Percentiles rank a stretch among this genome's conserved stretches.
These are phyloP conservation scores for Chionographis japonica DNA, from an alignment of 106 monocot species.

Conservation along the genomic window DNA sequence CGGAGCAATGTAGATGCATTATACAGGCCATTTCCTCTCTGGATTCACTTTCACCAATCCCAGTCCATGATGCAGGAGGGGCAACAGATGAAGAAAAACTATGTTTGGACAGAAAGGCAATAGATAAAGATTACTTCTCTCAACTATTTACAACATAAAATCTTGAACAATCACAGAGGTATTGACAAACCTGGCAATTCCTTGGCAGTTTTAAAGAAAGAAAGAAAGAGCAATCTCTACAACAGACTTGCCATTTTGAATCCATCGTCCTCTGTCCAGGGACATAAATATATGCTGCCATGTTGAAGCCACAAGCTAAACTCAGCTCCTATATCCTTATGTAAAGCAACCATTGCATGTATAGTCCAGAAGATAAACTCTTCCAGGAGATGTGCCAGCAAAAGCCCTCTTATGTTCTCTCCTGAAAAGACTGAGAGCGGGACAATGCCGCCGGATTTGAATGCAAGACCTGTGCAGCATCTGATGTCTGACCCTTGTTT, in stretches of 20 bases:
- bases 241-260: background rate
- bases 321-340: too few relatives aligned
- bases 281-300: too few relatives aligned
- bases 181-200: background rate
- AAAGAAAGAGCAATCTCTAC: background rate
- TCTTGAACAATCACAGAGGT: background rate
- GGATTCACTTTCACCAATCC: too few relatives aligned
- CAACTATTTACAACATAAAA: background rate
- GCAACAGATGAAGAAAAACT: too few relatives aligned
- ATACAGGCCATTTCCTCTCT: too few relatives aligned
- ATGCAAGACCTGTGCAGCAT: constrained; percentile 35
- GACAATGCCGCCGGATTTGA: constrained; percentile 90
- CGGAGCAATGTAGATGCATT: too few relatives aligned
- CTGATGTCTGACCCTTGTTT: constrained; percentile 13
- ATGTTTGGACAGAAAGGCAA: too few relatives aligned
- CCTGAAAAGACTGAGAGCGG: constrained; percentile 78
- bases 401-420: constrained; percentile 29
- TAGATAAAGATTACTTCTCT: background rate
- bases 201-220: background rate
- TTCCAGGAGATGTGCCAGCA: background rate
- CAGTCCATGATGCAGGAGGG: too few relatives aligned
- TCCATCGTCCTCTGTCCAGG: too few relatives aligned
- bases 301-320: too few relatives aligned
- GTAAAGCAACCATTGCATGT: background rate
- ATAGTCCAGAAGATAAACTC: background rate